Conservation (phyloP, 2,329 filamentous ascomycete genomes). For the Phyllosticta citribraziliensis region DNA sequence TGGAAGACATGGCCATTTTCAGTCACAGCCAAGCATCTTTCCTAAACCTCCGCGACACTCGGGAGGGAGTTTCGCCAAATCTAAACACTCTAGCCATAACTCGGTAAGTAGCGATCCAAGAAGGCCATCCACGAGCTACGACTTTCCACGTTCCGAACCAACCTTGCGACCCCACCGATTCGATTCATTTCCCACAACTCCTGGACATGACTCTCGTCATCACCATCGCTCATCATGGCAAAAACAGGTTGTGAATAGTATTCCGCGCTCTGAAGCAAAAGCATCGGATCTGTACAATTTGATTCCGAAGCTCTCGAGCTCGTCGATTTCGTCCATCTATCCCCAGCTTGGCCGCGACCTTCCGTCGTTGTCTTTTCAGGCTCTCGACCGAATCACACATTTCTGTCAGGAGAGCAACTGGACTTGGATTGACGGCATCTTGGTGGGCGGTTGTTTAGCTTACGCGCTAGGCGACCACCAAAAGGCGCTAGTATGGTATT, state of each 20-base stretch:
- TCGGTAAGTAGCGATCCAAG: not conserved
- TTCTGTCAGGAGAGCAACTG: slow-evolving; percentile 32
- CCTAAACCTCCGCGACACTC: slow-evolving; percentile 52
- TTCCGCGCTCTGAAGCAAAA: not conserved
- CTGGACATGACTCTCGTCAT: not conserved
- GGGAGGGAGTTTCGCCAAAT: slow-evolving; percentile 37
- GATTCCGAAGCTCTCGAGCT: not conserved
- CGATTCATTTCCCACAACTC: not conserved
- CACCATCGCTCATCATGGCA: slow-evolving; percentile 5
- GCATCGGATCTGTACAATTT: not conserved
- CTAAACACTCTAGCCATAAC: not conserved
- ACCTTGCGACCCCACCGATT: not conserved
- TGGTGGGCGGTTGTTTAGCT: slow-evolving; percentile 81
- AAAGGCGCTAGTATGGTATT: slow-evolving; percentile 66
- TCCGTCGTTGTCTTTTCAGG: slow-evolving; percentile 22
- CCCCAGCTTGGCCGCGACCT: not conserved
- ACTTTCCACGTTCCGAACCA: not conserved
- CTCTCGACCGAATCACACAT: slow-evolving; percentile 26
- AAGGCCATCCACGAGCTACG: not conserved
- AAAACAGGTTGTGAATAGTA: not conserved
- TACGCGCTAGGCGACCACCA: slow-evolving; percentile 82
- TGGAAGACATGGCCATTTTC: slow-evolving; percentile 24
- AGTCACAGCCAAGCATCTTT: slow-evolving; percentile 47
- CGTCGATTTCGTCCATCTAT: slow-evolving; percentile 1
- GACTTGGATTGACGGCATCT: slow-evolving; percentile 80